Percentiles rank a stretch among this genome's conserved stretches.
These are phyloP conservation scores for Yamadazyma philogaea DNA, from an alignment of 805 yeast species.

Conservation along the genomic window DNA sequence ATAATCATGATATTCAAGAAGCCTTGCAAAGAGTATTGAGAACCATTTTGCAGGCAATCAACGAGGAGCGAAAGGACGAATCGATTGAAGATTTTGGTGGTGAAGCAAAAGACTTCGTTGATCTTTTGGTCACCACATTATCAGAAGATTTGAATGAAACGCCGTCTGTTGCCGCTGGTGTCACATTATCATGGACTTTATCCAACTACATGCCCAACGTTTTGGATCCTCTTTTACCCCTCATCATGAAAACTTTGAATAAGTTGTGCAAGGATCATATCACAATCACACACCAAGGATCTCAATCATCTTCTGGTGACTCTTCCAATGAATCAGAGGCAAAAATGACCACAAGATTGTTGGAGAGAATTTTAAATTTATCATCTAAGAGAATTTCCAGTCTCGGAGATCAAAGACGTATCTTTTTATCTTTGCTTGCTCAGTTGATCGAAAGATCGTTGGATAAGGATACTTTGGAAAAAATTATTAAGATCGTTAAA, in stretches of 20 bases:
- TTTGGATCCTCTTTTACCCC: constrained; percentile 71
- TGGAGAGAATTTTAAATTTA: constrained; percentile 73
- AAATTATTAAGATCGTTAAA: constrained; percentile 74
- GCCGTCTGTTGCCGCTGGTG: constrained; percentile 83
- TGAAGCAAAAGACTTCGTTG: constrained; percentile 60
- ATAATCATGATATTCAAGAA: constrained; percentile 83
- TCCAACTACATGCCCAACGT: constrained; percentile 70
- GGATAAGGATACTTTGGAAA: constrained; percentile 69
- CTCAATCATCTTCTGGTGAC: constrained; percentile 32
- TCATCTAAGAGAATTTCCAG: constrained; percentile 77
- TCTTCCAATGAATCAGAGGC: constrained; percentile 64
- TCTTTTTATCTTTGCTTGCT: constrained; percentile 80
- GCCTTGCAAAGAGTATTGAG: constrained; percentile 72
- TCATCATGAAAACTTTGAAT: constrained; percentile 82
- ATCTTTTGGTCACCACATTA: constrained; percentile 61
- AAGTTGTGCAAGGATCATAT: constrained; percentile 87
- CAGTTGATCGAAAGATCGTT: constrained; percentile 86
- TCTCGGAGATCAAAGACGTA: constrained; percentile 91
- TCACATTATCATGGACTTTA: constrained; percentile 76
- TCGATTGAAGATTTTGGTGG: constrained; percentile 57
- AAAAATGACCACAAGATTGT: constrained; percentile 68
- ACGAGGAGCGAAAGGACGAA: constrained; percentile 36
- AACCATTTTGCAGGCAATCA: constrained; percentile 66
- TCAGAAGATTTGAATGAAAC: constrained; percentile 75
- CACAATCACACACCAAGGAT: constrained; percentile 53